phyloP scores from a whole-genome alignment of 352 stramenopile species.

The Phytopythium helicoides region DNA sequence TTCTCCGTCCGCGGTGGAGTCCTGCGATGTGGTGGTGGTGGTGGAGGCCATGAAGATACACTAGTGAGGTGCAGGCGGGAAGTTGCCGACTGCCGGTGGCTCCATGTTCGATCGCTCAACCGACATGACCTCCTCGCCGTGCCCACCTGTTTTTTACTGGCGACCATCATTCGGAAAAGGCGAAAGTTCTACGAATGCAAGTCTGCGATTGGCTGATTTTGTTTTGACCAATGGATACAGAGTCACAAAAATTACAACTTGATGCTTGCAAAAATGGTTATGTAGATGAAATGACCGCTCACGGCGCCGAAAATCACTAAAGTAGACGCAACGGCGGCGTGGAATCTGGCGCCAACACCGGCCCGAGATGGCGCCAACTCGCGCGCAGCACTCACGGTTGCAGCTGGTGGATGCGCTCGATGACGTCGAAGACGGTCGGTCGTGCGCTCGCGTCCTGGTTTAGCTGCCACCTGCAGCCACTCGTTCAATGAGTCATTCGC shows the following conservation, averaged over 20 bases:
- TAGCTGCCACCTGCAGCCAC: conserved; percentile 60
- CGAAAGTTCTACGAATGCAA: conserved; percentile 2
- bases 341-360: conserved; percentile 1
- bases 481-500: conserved; percentile 5
- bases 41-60: too few relatives aligned
- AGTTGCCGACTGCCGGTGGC: conserved; percentile 5
- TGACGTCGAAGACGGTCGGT: conserved; percentile 66
- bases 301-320: background rate
- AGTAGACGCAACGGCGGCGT: background rate
- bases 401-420: conserved; percentile 52
- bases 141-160: too few relatives aligned
- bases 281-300: too few relatives aligned
- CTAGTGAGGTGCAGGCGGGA: background rate
- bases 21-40: background rate
- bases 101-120: background rate
- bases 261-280: too few relatives aligned
- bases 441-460: conserved; percentile 44
- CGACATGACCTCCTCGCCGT: too few relatives aligned
- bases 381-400: conserved; percentile 10
- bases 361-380: conserved; percentile 2
- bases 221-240: conserved; percentile 1
- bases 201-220: background rate
- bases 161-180: conserved; percentile 1
- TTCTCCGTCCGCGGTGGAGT: background rate
- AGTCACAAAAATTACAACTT: background rate